Evolutionary conservation across 73 alveolate species (phyloP).

Genomic region (Paramecium primaurelia): DNA sequence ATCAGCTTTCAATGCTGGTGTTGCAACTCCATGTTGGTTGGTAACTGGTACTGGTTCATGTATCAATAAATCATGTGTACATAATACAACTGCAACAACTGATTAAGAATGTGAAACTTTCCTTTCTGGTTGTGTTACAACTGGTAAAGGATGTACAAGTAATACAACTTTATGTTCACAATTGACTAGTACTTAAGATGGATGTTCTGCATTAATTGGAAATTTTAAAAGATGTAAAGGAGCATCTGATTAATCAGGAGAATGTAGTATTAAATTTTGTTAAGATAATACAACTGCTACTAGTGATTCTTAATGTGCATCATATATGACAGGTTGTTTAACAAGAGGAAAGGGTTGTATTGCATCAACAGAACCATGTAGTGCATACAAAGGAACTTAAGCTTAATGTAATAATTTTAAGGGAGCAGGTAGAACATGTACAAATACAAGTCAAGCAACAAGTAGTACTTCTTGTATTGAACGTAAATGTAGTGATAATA

Average conservation of each 20-base stretch:
- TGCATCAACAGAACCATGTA: not conserved
- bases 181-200: not conserved
- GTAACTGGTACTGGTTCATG: constrained; percentile 17
- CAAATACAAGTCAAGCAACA: not conserved
- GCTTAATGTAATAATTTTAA: not conserved
- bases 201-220: not conserved
- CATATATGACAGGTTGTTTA: constrained; percentile 27
- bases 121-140: not conserved
- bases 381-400: constrained; percentile 1
- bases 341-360: constrained; percentile 15
- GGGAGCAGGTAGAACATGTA: constrained; percentile 14
- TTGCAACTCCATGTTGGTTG: constrained; percentile 6
- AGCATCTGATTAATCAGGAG: not conserved
- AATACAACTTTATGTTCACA: not conserved
- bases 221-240: not conserved
- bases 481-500: not conserved
- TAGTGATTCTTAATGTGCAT: not conserved
- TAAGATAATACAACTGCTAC: not conserved
- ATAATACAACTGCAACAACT: constrained; percentile 5
- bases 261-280: not conserved
- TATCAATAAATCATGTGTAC: not conserved
- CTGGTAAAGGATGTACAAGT: not conserved
- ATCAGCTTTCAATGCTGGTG: not conserved
- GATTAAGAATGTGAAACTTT: not conserved
- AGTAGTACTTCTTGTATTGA: not conserved